A percentile compares a stretch with the other conserved stretches of the same genome.
Conservation (phyloP, 768 basidiomycete genomes). For the Suillus hirtellus region DNA sequence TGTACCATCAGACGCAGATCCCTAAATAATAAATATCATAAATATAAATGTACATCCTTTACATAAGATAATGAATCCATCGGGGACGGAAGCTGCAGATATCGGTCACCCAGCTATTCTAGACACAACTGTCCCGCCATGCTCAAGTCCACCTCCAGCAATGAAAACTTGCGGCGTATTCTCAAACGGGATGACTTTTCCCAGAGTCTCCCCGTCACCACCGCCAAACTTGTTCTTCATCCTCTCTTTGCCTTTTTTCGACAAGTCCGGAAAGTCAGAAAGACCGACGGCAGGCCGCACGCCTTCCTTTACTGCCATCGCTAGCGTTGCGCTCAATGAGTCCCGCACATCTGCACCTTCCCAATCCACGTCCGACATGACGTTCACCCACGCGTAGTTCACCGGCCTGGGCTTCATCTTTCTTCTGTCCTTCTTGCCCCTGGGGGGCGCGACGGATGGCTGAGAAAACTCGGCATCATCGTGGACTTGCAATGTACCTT, state of each 20-base stretch:
- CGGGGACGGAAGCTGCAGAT: no score
- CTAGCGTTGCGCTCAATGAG: constrained; percentile 41
- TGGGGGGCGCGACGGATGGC: constrained; percentile 19
- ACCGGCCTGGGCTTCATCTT: constrained; percentile 44
- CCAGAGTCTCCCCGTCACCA: constrained; percentile 18
- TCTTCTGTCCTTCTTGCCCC: constrained; percentile 36
- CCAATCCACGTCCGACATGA: constrained; percentile 80
- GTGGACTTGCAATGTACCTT: constrained; percentile 25
- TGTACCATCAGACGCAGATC: no score
- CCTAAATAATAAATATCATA: no score
- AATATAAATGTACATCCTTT: no score
- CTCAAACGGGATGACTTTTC: constrained; percentile 37
- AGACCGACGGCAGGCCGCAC: constrained; percentile 29
- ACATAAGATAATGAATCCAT: no score
- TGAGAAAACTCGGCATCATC: constrained; percentile 27
- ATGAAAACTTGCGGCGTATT: constrained; percentile 33
- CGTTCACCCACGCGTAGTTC: constrained; percentile 81
- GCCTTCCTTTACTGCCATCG: constrained; percentile 36
- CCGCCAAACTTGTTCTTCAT: constrained; percentile 16
- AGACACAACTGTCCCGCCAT: constrained; percentile 38
- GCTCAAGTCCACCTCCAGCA: constrained; percentile 28
- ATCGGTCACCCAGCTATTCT: constrained; percentile 28
- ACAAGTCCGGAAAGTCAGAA: constrained; percentile 22
- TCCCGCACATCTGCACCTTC: constrained; percentile 75
- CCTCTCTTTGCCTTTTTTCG: constrained; percentile 32